Percentiles rank a stretch among this genome's conserved stretches.
Conservation (phyloP, 2,329 filamentous ascomycete species). For the Botrytis sinoallii region DNA sequence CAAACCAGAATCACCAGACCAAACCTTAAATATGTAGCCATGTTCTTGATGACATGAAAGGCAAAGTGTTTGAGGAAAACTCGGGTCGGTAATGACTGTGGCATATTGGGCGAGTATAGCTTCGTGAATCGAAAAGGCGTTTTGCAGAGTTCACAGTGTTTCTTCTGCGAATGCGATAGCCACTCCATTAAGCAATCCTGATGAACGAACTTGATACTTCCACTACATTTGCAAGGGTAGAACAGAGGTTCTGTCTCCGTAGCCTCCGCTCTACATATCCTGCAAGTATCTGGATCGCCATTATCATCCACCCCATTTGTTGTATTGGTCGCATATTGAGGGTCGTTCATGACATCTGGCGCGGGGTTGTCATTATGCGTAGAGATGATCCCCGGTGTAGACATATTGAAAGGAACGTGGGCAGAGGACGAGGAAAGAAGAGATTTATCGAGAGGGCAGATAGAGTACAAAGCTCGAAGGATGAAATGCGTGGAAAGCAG, state of each 20-base stretch:
- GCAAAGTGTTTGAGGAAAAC: conserved; percentile 78
- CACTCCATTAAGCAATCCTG: conserved; percentile 98
- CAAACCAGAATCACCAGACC: conserved; percentile 80
- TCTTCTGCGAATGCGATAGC: conserved; percentile 98
- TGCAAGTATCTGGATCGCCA: conserved; percentile 70
- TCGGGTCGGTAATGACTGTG: conserved; percentile 71
- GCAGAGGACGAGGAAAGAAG: background rate
- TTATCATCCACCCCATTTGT: conserved; percentile 33
- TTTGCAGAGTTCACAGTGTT: conserved; percentile 99
- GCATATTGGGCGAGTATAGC: conserved; percentile 94
- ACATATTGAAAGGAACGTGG: background rate
- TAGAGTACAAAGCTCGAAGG: background rate
- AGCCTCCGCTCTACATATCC: conserved; percentile 91
- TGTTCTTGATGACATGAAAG: conserved; percentile 67
- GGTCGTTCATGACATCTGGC: conserved; percentile 57
- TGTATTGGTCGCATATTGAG: conserved; percentile 46
- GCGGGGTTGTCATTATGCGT: conserved; percentile 23
- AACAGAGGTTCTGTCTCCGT: conserved; percentile 82
- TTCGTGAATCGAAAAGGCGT: conserved; percentile 98
- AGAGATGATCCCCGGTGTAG: background rate
- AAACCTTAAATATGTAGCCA: conserved; percentile 76
- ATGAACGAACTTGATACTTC: conserved; percentile 97
- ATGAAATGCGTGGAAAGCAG: background rate
- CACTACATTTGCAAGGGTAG: conserved; percentile 97
- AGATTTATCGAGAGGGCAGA: background rate